Base-by-base conservation (phyloP, 805 yeast species). In the Tetrapisispora taiwanensis region DNA sequence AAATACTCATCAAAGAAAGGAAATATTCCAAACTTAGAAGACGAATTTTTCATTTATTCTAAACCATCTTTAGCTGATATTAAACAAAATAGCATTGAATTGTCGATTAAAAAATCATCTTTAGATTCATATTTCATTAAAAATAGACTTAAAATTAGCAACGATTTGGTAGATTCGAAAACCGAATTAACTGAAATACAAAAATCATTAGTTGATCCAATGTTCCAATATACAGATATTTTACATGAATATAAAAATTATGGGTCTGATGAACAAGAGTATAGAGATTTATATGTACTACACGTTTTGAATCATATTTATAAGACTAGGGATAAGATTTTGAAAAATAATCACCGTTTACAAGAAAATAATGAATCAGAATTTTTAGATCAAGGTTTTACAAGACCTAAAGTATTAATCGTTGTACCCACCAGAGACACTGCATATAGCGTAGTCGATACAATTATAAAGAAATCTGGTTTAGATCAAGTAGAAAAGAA, bases 311-410 rank as follows among this genome's bases (percentile, higher is more conserved):
- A 92, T 55, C 98, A 90, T 61, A 66, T 92, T 28, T 76, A 70
- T 65, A 88, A 89, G 63, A 86, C 97, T 0, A 74, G 96, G 56
- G 97, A 88, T 62, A 67, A 79, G n/a, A 75, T 90, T 15, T 54
- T 90, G 52, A 84, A 83, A 58, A 81, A 92, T 65, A 87, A 81
- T 52, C 74, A 75, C 41, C 78, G 76, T 52, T 39, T 68, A n/a
- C 66, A 63, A 43, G 61, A 71, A 44, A 58, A 67, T 46, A 67
- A 68, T 22, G 76, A 72, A 41, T 75, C 75, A 12, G 94, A 86
- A 54, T 72, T 74, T 50, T 69, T 95, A 45, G 98, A 92, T 60
- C 97, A 92, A 63, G 97, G 98, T 26, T 92, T 87, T 60, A 89
- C 96, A 0, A 73, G 97, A 49, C 95, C 98, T 1, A 89, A 88